These are phyloP conservation scores for Conticribra weissflogii DNA, from an alignment of 108 stramenopile genomes.

Conservation along the genomic window DNA sequence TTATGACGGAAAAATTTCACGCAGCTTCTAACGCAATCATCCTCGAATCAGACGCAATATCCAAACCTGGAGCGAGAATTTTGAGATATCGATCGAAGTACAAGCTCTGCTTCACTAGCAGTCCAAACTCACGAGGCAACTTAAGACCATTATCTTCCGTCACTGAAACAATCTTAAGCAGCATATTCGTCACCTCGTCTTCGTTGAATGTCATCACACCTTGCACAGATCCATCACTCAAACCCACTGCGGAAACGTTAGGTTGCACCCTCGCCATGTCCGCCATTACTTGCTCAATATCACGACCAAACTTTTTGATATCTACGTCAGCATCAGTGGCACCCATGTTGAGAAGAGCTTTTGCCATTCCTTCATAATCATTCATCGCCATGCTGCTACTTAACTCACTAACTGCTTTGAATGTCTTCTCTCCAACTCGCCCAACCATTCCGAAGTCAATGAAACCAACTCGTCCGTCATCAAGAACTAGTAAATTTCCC, in stretches of 20 bases:
- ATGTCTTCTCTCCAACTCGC: conserved; percentile 85
- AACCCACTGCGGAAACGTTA: conserved; percentile 65
- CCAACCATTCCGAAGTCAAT: conserved; percentile 99
- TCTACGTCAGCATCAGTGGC: conserved; percentile 91
- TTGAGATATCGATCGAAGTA: conserved; percentile 97
- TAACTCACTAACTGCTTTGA: conserved; percentile 85
- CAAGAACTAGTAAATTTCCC: conserved; percentile 79
- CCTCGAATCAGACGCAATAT: conserved; percentile 73
- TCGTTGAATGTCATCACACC: conserved; percentile 79
- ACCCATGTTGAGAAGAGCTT: conserved; percentile 87
- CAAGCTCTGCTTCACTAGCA: conserved; percentile 95
- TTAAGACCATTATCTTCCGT: conserved; percentile 94
- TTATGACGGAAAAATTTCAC: no score
- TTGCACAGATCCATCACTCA: conserved; percentile 51
- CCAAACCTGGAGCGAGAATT: conserved; percentile 92
- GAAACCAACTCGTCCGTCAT: conserved; percentile 95
- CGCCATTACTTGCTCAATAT: conserved; percentile 85
- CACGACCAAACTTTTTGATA: conserved; percentile 77
- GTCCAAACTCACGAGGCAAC: conserved; percentile 94
- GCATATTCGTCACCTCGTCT: conserved; percentile 84
- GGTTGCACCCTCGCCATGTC: conserved; percentile 77
- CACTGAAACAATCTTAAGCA: conserved; percentile 89
- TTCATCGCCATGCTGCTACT: conserved; percentile 72
- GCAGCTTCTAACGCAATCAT: conserved; percentile 37
- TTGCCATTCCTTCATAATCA: conserved; percentile 90